A percentile compares a stretch with the other conserved stretches of the same genome.
Conservation (phyloP, 225 moss, liverwort and hornwort genomes). For the Sphagnum tenellum region DNA sequence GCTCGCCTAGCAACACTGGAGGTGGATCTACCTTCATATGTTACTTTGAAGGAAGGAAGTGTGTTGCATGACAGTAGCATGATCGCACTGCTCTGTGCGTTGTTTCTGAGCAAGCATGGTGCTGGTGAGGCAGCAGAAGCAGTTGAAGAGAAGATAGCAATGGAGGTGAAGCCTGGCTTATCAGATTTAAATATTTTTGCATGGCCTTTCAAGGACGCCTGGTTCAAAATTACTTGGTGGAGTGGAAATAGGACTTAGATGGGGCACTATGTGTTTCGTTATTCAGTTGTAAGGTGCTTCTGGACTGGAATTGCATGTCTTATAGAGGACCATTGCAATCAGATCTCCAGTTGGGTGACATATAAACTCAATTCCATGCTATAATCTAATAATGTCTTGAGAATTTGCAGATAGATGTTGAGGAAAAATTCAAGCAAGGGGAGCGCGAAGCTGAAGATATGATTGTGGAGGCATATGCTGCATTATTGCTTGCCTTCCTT, state of each 20-base stretch:
- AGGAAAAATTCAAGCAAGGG: constrained; percentile 78
- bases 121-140: constrained; percentile 93
- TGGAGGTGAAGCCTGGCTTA: constrained; percentile 40
- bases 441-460: constrained; percentile 98
- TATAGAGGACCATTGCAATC: too few relatives aligned
- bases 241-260: too few relatives aligned
- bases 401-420: constrained; percentile 62
- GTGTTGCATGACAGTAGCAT: constrained; percentile 68
- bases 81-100: constrained; percentile 86
- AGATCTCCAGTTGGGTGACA: too few relatives aligned
- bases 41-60: constrained; percentile 65
- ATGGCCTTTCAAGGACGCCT: too few relatives aligned
- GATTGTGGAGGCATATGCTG: constrained; percentile 98
- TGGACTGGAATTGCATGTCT: too few relatives aligned
- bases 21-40: constrained; percentile 61
- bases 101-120: constrained; percentile 90
- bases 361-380: too few relatives aligned
- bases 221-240: too few relatives aligned
- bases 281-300: too few relatives aligned
- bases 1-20: constrained; percentile 76
- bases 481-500: constrained; percentile 80
- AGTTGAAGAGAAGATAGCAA: constrained; percentile 67
- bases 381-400: too few relatives aligned
- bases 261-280: too few relatives aligned
- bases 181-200: too few relatives aligned